These are phyloP conservation scores for Russula ochroleuca DNA, from an alignment of 768 basidiomycete genomes.

Conservation along the genomic window DNA sequence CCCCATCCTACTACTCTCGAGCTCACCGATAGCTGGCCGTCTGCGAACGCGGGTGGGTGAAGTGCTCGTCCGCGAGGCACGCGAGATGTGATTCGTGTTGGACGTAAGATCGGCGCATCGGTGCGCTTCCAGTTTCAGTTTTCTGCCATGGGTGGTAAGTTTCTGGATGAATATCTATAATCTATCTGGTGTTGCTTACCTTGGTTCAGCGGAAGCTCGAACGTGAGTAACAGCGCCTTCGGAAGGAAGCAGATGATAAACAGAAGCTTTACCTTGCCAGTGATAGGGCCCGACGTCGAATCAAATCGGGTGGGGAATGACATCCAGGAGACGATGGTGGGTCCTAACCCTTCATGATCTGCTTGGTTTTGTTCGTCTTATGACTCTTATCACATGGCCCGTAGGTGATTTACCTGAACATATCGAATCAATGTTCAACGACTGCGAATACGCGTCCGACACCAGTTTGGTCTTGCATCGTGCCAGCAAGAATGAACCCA, in stretches of 20 bases:
- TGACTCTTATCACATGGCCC: not conserved
- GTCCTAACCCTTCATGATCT: not conserved
- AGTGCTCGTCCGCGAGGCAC: slow-evolving; percentile 65
- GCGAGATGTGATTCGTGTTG: slow-evolving; percentile 63
- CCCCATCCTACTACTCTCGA: slow-evolving; percentile 66
- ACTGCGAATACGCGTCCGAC: slow-evolving; percentile 19
- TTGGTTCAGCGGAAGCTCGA: slow-evolving; percentile 51
- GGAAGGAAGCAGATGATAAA: slow-evolving; percentile 53
- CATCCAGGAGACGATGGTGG: slow-evolving; percentile 28
- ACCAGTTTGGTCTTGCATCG: slow-evolving; percentile 13
- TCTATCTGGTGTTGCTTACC: not conserved
- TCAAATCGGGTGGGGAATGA: slow-evolving; percentile 47
- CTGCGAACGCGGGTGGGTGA: slow-evolving; percentile 73
- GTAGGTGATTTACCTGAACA: slow-evolving; percentile 31
- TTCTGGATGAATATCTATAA: not conserved
- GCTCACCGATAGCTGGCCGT: slow-evolving; percentile 93
- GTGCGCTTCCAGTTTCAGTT: slow-evolving; percentile 43
- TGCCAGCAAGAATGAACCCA: slow-evolving; percentile 42
- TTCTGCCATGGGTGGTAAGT: slow-evolving; percentile 23
- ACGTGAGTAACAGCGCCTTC: slow-evolving; percentile 53
- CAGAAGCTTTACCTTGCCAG: slow-evolving; percentile 47
- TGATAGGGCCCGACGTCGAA: slow-evolving; percentile 61
- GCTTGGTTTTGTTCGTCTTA: not conserved
- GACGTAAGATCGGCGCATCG: slow-evolving; percentile 83
- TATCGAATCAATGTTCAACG: slow-evolving; percentile 33